Evolutionary conservation across 2,329 filamentous ascomycete genomes (phyloP).

Genomic region (Pseudogymnoascus sp.): DNA sequence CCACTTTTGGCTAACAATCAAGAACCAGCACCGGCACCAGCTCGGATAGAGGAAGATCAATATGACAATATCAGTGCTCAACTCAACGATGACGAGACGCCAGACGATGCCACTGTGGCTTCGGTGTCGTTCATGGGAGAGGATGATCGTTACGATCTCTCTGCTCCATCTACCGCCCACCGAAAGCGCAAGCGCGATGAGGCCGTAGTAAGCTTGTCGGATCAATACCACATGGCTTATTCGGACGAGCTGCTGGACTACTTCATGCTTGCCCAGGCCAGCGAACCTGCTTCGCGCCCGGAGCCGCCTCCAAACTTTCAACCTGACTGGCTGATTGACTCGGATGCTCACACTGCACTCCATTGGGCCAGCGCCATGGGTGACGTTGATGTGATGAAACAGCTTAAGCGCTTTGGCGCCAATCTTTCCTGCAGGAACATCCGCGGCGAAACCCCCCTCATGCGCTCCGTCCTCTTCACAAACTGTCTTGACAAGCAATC

Average conservation of each 20-base stretch:
- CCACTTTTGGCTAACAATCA: conserved; percentile 20
- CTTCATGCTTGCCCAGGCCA: conserved; percentile 79
- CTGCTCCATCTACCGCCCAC: conserved; percentile 53
- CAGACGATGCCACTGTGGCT: conserved; percentile 73
- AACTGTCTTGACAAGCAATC: conserved; percentile 94
- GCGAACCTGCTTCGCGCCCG: conserved; percentile 62
- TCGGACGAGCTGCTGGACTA: conserved; percentile 92
- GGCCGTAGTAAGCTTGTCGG: conserved; percentile 52
- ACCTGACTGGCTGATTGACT: conserved; percentile 86
- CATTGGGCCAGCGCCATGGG: conserved; percentile 99
- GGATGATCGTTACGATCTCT: conserved; percentile 66
- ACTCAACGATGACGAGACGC: conserved; percentile 66
- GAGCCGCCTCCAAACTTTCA: conserved; percentile 80
- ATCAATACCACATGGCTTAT: conserved; percentile 83
- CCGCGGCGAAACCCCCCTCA: conserved; percentile 80
- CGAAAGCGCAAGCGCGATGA: conserved; percentile 75
- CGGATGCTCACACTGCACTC: conserved; percentile 82
- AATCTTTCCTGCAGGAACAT: conserved; percentile 62
- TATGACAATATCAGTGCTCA: conserved; percentile 55
- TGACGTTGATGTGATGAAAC: conserved; percentile 82
- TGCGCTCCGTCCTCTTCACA: conserved; percentile 90
- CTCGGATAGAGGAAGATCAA: conserved; percentile 47
- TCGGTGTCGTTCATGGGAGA: conserved; percentile 82
- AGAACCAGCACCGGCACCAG: conserved; percentile 33
- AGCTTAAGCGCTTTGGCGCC: conserved; percentile 74